Conservation (phyloP, 208 protist species). For the Trichomonas gallinae region DNA sequence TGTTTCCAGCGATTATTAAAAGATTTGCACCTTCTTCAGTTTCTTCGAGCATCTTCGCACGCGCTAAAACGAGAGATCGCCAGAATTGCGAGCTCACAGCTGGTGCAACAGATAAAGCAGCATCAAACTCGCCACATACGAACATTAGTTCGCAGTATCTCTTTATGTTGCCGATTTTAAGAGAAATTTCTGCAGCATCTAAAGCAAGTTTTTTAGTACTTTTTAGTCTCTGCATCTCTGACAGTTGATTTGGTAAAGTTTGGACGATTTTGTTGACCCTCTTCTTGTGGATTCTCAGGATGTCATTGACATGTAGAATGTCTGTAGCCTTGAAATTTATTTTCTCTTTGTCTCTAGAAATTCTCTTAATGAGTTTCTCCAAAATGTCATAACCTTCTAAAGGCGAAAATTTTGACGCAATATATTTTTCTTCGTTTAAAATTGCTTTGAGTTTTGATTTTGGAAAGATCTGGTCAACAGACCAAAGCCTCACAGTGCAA, state of each 20-base stretch:
- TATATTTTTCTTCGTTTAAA: background rate
- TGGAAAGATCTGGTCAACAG: background rate
- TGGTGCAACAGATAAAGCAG: background rate
- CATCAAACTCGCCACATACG: background rate
- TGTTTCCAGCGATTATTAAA: background rate
- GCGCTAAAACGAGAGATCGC: background rate
- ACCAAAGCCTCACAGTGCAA: background rate
- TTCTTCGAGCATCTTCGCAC: background rate
- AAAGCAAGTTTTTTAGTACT: background rate
- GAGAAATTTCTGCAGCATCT: background rate
- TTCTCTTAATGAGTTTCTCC: background rate
- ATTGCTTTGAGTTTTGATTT: background rate
- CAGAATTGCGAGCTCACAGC: background rate
- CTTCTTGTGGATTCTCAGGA: background rate
- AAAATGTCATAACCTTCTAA: background rate
- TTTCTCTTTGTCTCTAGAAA: background rate
- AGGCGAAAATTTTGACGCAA: background rate
- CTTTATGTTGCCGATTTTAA: background rate
- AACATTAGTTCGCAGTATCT: conserved; percentile 12
- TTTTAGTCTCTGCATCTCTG: background rate
- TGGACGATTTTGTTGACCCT: background rate
- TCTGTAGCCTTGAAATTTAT: background rate
- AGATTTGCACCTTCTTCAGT: background rate
- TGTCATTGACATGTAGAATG: background rate
- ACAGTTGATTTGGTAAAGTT: background rate